These are phyloP conservation scores for Daldinia concentrica DNA, from an alignment of 495 filamentous ascomycete genomes.

Conservation along the genomic window DNA sequence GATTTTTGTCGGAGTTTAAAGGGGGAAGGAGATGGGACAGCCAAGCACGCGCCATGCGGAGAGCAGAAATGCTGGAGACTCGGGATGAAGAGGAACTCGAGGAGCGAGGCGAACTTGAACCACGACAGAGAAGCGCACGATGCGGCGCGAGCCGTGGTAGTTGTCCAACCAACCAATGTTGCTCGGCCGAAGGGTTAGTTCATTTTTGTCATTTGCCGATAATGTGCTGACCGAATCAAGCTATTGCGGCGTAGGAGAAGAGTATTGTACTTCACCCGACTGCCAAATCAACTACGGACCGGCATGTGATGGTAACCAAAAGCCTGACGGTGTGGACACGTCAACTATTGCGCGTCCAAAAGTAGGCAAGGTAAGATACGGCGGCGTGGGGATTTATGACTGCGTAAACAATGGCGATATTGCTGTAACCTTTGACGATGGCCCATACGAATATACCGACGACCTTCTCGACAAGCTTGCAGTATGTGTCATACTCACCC, in stretches of 20 bases:
- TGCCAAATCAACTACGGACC: conserved; percentile 74
- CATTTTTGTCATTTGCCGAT: background rate
- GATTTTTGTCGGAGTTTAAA: conserved; percentile 47
- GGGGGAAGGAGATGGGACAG: conserved; percentile 43
- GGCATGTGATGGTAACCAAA: conserved; percentile 72
- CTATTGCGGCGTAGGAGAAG: conserved; percentile 67
- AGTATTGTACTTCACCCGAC: conserved; percentile 74
- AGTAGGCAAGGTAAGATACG: conserved; percentile 67
- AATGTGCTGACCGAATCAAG: conserved; percentile 53
- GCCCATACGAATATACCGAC: conserved; percentile 73
- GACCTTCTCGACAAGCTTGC: conserved; percentile 73
- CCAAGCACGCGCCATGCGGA: conserved; percentile 17
- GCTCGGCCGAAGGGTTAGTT: conserved; percentile 67
- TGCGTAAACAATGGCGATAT: conserved; percentile 71
- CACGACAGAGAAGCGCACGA: conserved; percentile 39
- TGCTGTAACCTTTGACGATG: conserved; percentile 83
- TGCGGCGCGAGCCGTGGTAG: conserved; percentile 56
- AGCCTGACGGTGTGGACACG: conserved; percentile 69
- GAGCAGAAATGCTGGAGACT: conserved; percentile 10
- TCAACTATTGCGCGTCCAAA: conserved; percentile 66
- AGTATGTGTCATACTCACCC: conserved; percentile 33
- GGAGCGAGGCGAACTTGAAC: conserved; percentile 37
- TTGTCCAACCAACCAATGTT: conserved; percentile 68
- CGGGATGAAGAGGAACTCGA: conserved; percentile 13
- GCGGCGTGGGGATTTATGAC: conserved; percentile 69